These are phyloP conservation scores for Nicotiana otophora DNA, from an alignment of 257 asterid genomes.

Conservation along the genomic window DNA sequence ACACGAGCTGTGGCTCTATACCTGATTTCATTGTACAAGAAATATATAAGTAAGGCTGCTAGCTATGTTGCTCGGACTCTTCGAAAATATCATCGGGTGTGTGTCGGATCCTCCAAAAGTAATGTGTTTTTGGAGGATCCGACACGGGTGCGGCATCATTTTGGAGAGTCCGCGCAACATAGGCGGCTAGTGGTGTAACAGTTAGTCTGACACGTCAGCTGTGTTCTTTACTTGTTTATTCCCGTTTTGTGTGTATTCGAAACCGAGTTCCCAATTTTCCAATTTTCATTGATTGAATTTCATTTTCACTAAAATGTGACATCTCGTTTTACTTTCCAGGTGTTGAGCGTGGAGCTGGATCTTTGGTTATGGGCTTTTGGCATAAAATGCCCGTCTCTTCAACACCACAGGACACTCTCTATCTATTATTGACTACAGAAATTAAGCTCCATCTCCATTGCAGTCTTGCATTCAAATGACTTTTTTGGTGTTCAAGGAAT, in stretches of 20 bases:
- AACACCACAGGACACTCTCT: constrained; percentile 84
- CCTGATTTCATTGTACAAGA: not conserved
- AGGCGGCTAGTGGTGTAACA: not conserved
- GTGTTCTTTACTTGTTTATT: not conserved
- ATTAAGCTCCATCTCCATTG: constrained; percentile 5
- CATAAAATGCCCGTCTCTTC: constrained; percentile 56
- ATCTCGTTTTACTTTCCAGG: constrained; percentile 40
- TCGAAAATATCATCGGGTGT: too few relatives aligned
- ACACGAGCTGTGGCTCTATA: not conserved
- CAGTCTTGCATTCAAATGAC: not conserved
- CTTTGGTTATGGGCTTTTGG: constrained; percentile 96
- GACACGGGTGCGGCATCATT: too few relatives aligned
- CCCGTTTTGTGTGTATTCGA: not conserved
- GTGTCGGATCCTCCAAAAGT: too few relatives aligned
- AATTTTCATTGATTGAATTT: not conserved
- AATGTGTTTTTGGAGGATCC: too few relatives aligned
- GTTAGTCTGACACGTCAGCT: not conserved
- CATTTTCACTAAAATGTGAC: constrained; percentile 8
- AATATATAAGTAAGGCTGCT: not conserved
- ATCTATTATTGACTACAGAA: constrained; percentile 51
- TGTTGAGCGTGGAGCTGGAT: constrained; percentile 90
- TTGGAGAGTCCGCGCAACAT: too few relatives aligned
- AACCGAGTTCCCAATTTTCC: not conserved
- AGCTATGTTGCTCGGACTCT: too few relatives aligned
- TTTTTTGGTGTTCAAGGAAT: not conserved